Evolutionary conservation across 306 rosid genomes (phyloP), one percentile per base, ranked within the genome.

Genomic region (Citrullus mucosospermus): DNA sequence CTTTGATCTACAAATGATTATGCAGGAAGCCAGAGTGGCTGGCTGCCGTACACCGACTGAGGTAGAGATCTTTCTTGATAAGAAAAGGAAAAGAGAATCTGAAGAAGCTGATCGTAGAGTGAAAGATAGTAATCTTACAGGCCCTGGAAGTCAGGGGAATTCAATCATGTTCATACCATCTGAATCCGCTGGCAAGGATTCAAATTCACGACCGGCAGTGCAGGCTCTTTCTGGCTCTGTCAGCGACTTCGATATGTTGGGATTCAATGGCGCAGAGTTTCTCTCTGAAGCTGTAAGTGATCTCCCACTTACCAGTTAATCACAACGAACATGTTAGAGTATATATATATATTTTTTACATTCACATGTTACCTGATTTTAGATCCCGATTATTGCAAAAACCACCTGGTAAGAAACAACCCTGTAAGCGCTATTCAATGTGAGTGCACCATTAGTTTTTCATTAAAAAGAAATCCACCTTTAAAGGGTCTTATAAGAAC

Each of bases 251-350:
- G 98, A 86, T 83, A 76, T 77, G 12, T 59, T 85, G 41, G 92
- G 96, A 83, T 83, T 86, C 82, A 83, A 85, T 82, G 96, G 93
- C 28, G 88, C 89, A 18, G 97, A 92, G 85, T 77, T 92, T 70
- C 96, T 95, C 78, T 91, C 97, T 59, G 97, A 89, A 83, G 82
- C 93, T 76, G 98, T 95, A 85, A 92, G 96, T 84, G 9, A 16
- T 53, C 48, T 32, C 20, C 6, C 2, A 38, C 48, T 51, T 50
- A 50, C 43, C 32, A 7, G 75, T 48, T 71, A 50, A 46, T 70
- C 11, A 2, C 12, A 14, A 25, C 8, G 25, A 48, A 50, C 14
- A 72, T 50, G 4, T 15, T 20, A 44, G 39, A 4, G 58, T 2
- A 25, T 25, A 25, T 25, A 25, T 25, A 25, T 25, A 25, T 72